phyloP scores from a whole-genome alignment of 371 early-diverging fungal species.

The Entomophthora muscae region DNA sequence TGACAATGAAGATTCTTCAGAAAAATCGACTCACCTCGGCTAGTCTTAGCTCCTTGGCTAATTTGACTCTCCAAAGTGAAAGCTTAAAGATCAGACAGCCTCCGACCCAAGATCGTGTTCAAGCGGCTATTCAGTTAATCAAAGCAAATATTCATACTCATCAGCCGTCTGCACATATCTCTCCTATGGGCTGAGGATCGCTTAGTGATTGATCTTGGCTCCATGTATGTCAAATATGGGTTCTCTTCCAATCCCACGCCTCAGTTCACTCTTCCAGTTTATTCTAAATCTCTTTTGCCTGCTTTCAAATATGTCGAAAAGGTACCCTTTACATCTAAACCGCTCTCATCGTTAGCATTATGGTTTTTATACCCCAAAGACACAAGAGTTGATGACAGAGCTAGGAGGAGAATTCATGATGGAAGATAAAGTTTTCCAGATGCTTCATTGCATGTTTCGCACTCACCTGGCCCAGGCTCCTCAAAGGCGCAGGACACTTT shows the following conservation, averaged over 20 bases:
- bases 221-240: slow-evolving; percentile 7
- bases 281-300: neutral
- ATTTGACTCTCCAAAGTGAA: neutral
- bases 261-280: neutral
- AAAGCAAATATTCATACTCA: slow-evolving; percentile 3
- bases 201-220: neutral
- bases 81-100: neutral
- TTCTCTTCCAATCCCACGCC: neutral
- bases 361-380: neutral
- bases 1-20: neutral
- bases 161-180: neutral
- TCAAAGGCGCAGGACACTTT: neutral
- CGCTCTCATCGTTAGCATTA: neutral
- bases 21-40: neutral
- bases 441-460: neutral
- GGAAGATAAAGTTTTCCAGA: neutral
- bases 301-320: slow-evolving; percentile 1
- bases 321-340: neutral
- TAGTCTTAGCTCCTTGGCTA: neutral
- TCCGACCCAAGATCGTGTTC: neutral
- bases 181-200: slow-evolving; percentile 3
- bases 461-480: neutral
- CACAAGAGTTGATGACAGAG: neutral
- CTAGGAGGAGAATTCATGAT: slow-evolving; percentile 2
- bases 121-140: slow-evolving; percentile 1